These are phyloP conservation scores for Scutellaria barbata DNA, from an alignment of 257 asterid genomes.

Conservation along the genomic window DNA sequence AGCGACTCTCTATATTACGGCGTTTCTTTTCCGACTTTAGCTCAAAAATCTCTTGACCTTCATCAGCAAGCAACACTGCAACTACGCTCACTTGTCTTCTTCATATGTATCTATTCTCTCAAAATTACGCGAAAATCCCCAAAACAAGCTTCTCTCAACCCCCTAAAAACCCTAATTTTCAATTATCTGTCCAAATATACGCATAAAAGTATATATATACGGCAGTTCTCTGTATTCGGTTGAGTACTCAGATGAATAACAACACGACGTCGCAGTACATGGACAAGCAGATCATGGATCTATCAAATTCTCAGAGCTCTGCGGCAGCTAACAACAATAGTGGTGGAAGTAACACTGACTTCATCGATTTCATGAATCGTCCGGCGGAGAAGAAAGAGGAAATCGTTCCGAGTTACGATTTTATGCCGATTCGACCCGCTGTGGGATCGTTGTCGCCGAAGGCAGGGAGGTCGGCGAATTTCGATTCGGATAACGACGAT, in stretches of 20 bases:
- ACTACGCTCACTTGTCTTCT: slow-evolving; percentile 16
- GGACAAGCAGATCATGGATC: slow-evolving; percentile 99
- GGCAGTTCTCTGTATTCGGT: slow-evolving; percentile 4
- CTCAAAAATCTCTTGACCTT: slow-evolving; percentile 23
- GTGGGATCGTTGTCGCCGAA: slow-evolving; percentile 51
- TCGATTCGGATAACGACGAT: slow-evolving; percentile 57
- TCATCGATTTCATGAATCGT: slow-evolving; percentile 79
- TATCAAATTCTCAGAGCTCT: slow-evolving; percentile 64
- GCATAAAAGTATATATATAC: background rate
- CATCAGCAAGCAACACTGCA: slow-evolving; percentile 25
- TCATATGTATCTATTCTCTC: slow-evolving; percentile 5
- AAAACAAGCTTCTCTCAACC: slow-evolving; percentile 21
- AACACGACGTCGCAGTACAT: slow-evolving; percentile 64
- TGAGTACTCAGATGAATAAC: slow-evolving; percentile 66
- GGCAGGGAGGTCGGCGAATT: slow-evolving; percentile 39
- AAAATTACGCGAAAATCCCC: slow-evolving; percentile 20
- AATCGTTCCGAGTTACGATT: slow-evolving; percentile 79
- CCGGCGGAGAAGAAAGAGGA: slow-evolving; percentile 63
- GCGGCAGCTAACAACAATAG: slow-evolving; percentile 31
- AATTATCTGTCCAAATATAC: background rate
- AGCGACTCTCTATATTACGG: background rate
- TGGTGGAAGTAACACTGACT: slow-evolving; percentile 45
- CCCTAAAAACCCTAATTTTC: slow-evolving; percentile 19
- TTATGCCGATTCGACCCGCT: slow-evolving; percentile 77
- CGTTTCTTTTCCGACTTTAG: slow-evolving; percentile 18